phyloP scores from a whole-genome alignment of 257 asterid genomes.

The Lantana camara region DNA sequence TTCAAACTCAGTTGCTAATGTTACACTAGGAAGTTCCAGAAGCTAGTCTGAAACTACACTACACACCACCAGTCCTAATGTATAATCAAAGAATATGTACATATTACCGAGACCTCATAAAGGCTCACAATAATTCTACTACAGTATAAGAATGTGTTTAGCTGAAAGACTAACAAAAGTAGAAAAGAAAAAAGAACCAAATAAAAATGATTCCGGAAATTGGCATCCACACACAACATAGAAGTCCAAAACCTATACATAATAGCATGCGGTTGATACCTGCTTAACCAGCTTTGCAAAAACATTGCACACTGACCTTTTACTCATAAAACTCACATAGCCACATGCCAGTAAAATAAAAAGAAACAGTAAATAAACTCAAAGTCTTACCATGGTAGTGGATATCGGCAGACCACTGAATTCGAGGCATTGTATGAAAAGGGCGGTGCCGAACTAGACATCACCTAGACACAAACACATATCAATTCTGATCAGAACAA shows the following conservation, averaged over 20 bases:
- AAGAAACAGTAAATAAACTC: too few species aligned
- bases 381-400: constrained; percentile 38
- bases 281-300: not conserved
- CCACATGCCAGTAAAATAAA: too few species aligned
- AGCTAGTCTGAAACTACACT: not conserved
- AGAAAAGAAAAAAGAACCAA: not conserved
- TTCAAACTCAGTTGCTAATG: not conserved
- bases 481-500: constrained; percentile 20
- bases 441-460: constrained; percentile 36
- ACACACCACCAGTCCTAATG: not conserved
- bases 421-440: constrained; percentile 34
- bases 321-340: constrained; percentile 3
- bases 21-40: constrained; percentile 6
- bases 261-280: not conserved
- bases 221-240: too few species aligned
- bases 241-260: not conserved
- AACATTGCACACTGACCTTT: not conserved
- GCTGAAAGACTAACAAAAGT: not conserved
- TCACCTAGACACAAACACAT: constrained; percentile 30
- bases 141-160: not conserved
- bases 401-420: constrained; percentile 32
- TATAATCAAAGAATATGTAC: not conserved
- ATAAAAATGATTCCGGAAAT: not conserved
- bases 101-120: not conserved
- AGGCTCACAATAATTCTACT: not conserved